phyloP scores from a whole-genome alignment of 208 protist genomes.

The Wallacemonas sp. region DNA sequence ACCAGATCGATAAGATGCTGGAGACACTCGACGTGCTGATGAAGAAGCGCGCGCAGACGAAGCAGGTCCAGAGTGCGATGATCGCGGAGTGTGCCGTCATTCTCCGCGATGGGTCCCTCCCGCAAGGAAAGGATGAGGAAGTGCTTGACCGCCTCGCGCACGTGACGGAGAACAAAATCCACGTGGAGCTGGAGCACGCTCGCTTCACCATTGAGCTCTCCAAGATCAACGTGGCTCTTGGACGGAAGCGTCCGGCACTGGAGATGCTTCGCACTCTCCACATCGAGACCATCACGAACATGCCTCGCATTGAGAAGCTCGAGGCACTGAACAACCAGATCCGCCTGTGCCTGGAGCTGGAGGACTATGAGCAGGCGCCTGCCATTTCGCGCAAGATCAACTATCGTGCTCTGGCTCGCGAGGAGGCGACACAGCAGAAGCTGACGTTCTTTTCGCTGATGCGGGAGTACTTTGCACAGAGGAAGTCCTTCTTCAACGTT shows the following conservation, averaged over 20 bases:
- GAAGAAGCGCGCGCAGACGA: conserved; percentile 94
- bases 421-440: conserved; percentile 77
- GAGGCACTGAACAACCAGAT: conserved; percentile 96
- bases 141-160: conserved; percentile 91
- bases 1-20: conserved; percentile 83
- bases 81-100: conserved; percentile 82
- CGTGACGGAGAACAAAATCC: conserved; percentile 96
- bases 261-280: conserved; percentile 95
- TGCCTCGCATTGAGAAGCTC: conserved; percentile 96
- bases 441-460: conserved; percentile 88
- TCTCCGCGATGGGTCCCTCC: conserved; percentile 54
- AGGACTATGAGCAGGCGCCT: conserved; percentile 94
- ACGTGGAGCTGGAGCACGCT: conserved; percentile 96
- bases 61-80: conserved; percentile 92
- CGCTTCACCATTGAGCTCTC: conserved; percentile 93
- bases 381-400: conserved; percentile 96
- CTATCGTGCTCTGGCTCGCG: conserved; percentile 68
- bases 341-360: conserved; percentile 91
- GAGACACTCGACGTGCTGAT: conserved; percentile 88
- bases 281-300: conserved; percentile 97
- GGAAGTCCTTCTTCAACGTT: conserved; percentile 92
- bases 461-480: conserved; percentile 86
- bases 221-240: conserved; percentile 88
- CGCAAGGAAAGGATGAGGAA: conserved; percentile 56
- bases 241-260: conserved; percentile 90